Percentiles rank a stretch among this genome's conserved stretches.
Conservation (phyloP, 2,329 filamentous ascomycete genomes). For the Trichoderma arundinaceum region DNA sequence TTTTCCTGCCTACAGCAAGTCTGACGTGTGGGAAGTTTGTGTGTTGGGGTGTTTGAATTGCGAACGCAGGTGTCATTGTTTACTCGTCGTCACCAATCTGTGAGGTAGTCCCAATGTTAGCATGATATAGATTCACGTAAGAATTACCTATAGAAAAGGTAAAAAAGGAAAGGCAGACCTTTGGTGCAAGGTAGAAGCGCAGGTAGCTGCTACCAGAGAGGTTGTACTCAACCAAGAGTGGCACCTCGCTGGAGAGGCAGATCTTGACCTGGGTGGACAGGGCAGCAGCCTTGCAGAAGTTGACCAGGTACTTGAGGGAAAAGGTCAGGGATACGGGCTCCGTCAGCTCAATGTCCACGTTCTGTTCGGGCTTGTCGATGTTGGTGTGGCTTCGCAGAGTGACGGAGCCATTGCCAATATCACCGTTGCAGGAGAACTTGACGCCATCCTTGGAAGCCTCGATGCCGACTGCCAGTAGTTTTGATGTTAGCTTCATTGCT, state of each 20-base stretch:
- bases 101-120: background rate
- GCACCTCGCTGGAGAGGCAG: constrained; percentile 94
- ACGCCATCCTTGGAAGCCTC: constrained; percentile 97
- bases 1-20: constrained; percentile 20
- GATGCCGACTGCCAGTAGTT: constrained; percentile 72
- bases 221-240: constrained; percentile 90
- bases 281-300: constrained; percentile 97
- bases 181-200: constrained; percentile 96
- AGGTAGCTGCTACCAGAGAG: constrained; percentile 84
- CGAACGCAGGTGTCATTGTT: constrained; percentile 37
- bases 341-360: constrained; percentile 86
- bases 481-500: constrained; percentile 31
- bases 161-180: constrained; percentile 64
- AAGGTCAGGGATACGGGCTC: constrained; percentile 96
- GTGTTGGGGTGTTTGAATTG: constrained; percentile 12
- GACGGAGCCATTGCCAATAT: constrained; percentile 94
- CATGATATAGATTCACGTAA: background rate
- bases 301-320: constrained; percentile 98
- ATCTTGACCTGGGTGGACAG: constrained; percentile 85
- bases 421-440: constrained; percentile 90
- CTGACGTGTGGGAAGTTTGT: background rate
- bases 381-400: constrained; percentile 87
- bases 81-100: constrained; percentile 52
- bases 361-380: constrained; percentile 84
- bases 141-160: background rate